phyloP scores from a whole-genome alignment of 1,139 yeast genomes.

The Scheffersomyces lignicola region DNA sequence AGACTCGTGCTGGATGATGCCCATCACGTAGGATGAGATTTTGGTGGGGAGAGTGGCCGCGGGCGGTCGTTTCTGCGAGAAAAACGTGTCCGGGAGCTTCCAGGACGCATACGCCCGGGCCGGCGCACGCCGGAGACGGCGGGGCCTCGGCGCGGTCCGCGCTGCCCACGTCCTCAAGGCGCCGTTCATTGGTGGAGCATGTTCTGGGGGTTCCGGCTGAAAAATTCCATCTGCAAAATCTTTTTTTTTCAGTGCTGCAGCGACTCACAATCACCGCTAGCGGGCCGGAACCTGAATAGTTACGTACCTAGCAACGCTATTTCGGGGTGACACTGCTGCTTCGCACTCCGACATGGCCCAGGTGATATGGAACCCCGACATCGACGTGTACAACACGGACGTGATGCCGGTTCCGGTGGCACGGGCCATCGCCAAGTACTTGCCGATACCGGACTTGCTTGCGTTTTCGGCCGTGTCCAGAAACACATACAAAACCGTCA shows the following conservation, averaged over 20 bases:
- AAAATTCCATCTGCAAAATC: too few species aligned
- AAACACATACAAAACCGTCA: conserved; percentile 38
- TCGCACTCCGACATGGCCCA: too few species aligned
- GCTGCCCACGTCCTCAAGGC: not conserved
- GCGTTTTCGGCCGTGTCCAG: conserved; percentile 37
- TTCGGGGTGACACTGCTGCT: too few species aligned
- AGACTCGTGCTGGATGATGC: not conserved
- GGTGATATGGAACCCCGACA: conserved; percentile 50
- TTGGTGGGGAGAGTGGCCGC: not conserved
- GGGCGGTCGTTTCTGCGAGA: not conserved
- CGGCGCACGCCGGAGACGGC: not conserved
- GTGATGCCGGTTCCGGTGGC: conserved; percentile 46
- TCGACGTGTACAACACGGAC: conserved; percentile 44
- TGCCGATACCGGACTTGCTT: conserved; percentile 38
- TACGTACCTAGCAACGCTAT: too few species aligned
- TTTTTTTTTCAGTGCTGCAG: too few species aligned
- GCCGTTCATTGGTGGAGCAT: conserved; percentile 1
- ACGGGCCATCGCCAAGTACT: conserved; percentile 31
- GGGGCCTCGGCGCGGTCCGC: not conserved
- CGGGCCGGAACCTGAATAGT: too few species aligned
- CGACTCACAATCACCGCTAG: too few species aligned
- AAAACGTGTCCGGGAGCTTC: conserved; percentile 1
- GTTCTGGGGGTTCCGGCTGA: too few species aligned
- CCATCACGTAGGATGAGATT: not conserved
- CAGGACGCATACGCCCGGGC: not conserved